Conservation (phyloP, 345 rosid genomes). For the sweet orange (Citrus sinensis) region DNA sequence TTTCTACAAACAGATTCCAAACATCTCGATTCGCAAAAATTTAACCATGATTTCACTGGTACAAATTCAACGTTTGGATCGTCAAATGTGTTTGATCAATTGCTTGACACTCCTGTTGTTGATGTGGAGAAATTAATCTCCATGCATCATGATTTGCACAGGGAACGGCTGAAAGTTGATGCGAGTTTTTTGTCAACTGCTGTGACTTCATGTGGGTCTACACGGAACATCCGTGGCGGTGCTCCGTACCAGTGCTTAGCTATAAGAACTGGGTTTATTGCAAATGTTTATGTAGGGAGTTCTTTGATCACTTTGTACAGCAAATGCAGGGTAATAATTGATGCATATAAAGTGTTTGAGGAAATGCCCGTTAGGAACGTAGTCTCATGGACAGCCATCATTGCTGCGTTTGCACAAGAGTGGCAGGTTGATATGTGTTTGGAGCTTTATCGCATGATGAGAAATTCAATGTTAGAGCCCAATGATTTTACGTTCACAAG, state of each 20-base stretch:
- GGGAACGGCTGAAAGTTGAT: slow-evolving; percentile 22
- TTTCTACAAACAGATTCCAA: slow-evolving; percentile 36
- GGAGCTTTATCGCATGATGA: slow-evolving; percentile 59
- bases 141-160: background rate
- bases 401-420: slow-evolving; percentile 76
- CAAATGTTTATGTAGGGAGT: slow-evolving; percentile 69
- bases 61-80: slow-evolving; percentile 17
- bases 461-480: slow-evolving; percentile 46
- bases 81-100: slow-evolving; percentile 32
- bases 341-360: slow-evolving; percentile 56
- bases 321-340: slow-evolving; percentile 35
- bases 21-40: slow-evolving; percentile 10
- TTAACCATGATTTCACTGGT: slow-evolving; percentile 4
- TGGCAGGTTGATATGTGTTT: slow-evolving; percentile 61
- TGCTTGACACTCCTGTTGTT: slow-evolving; percentile 14
- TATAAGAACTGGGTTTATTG: slow-evolving; percentile 46
- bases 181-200: slow-evolving; percentile 53
- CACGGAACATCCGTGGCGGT: slow-evolving; percentile 47
- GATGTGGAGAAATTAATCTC: slow-evolving; percentile 14
- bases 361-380: slow-evolving; percentile 86
- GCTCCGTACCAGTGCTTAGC: slow-evolving; percentile 59
- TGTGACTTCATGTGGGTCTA: slow-evolving; percentile 54
- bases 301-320: slow-evolving; percentile 55
- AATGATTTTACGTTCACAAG: slow-evolving; percentile 77
- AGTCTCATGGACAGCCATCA: slow-evolving; percentile 81